These are phyloP conservation scores for Fusarium chaquense DNA, from an alignment of 2,329 filamentous ascomycete species.

Conservation along the genomic window DNA sequence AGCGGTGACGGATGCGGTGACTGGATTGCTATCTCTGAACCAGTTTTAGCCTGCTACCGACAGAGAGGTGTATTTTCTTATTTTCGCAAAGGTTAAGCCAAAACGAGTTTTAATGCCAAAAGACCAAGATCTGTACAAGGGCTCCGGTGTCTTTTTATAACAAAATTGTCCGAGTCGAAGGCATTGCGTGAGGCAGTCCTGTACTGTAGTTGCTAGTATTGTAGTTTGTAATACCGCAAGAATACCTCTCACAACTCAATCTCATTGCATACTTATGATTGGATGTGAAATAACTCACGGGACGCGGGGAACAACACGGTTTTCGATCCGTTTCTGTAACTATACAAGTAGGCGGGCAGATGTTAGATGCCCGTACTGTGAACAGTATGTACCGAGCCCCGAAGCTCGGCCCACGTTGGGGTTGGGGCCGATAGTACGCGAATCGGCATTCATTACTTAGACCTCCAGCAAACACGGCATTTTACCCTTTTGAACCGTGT, in stretches of 20 bases:
- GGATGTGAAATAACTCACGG: neutral
- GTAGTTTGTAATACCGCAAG: constrained; percentile 38
- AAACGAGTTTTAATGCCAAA: constrained; percentile 55
- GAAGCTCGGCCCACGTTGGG: constrained; percentile 42
- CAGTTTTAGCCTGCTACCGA: constrained; percentile 48
- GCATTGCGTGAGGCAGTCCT: constrained; percentile 24
- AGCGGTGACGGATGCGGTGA: constrained; percentile 40
- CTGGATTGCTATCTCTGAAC: constrained; percentile 44
- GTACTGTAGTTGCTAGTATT: constrained; percentile 36
- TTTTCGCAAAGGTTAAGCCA: constrained; percentile 53
- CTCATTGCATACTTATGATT: neutral
- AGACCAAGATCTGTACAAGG: constrained; percentile 51
- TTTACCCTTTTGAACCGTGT: constrained; percentile 20
- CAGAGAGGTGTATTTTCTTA: constrained; percentile 56
- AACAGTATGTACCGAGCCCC: constrained; percentile 11
- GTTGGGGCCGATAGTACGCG: constrained; percentile 51
- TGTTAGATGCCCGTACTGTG: neutral
- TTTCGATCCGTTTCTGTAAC: constrained; percentile 10
- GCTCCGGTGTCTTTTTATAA: constrained; percentile 17
- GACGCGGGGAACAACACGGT: constrained; percentile 29
- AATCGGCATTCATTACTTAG: constrained; percentile 29
- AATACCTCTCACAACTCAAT: constrained; percentile 18
- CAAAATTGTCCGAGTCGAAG: constrained; percentile 30
- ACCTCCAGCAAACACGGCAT: constrained; percentile 22
- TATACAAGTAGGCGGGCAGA: constrained; percentile 1